Evolutionary conservation across 371 early-diverging fungal species (phyloP).

Genomic region (Mucor irregularis): DNA sequence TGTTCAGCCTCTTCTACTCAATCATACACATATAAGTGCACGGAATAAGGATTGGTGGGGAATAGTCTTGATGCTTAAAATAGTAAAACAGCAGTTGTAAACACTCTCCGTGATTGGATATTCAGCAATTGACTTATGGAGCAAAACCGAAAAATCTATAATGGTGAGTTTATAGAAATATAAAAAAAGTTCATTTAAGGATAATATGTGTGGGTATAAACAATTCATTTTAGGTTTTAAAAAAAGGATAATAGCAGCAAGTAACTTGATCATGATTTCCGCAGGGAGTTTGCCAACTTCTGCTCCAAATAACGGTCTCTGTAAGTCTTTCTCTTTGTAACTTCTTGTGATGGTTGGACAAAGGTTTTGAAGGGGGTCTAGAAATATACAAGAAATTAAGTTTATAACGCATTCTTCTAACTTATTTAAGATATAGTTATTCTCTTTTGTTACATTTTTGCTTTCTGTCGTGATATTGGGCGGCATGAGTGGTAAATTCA

Average conservation of each 20-base stretch:
- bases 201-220: not conserved
- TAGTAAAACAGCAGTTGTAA: too few relatives aligned
- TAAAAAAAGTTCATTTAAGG: not conserved
- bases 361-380: slow-evolving; percentile 3
- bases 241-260: not conserved
- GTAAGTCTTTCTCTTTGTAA: slow-evolving; percentile 8
- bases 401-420: not conserved
- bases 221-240: not conserved
- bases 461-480: not conserved
- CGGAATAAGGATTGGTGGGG: too few relatives aligned
- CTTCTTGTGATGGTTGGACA: not conserved
- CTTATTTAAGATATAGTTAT: not conserved
- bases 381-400: not conserved
- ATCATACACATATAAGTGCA: too few relatives aligned
- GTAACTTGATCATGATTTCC: not conserved
- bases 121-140: too few relatives aligned
- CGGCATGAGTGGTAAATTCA: slow-evolving; percentile 11
- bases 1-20: too few relatives aligned
- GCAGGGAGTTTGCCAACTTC: not conserved
- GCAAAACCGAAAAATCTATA: too few relatives aligned
- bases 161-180: too few relatives aligned
- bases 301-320: slow-evolving; percentile 14
- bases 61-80: too few relatives aligned
- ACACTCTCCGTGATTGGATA: too few relatives aligned
- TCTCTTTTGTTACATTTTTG: not conserved